These are phyloP conservation scores for Zygoascus tannicola DNA, from an alignment of 805 yeast genomes.

Conservation along the genomic window DNA sequence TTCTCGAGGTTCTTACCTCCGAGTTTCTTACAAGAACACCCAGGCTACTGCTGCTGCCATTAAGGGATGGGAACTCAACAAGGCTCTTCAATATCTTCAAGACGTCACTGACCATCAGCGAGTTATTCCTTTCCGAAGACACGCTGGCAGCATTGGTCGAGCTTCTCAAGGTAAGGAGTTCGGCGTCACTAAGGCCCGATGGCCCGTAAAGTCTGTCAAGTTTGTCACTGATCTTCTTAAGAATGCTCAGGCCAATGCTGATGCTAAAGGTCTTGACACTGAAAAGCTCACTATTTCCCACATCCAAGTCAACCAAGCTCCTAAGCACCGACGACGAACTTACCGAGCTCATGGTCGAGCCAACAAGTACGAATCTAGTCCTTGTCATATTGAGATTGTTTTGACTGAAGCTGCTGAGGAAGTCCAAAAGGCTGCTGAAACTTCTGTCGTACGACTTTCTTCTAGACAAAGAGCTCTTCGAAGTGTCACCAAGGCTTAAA, in stretches of 20 bases:
- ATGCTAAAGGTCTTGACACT: conserved; percentile 95
- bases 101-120: conserved; percentile 97
- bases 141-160: conserved; percentile 93
- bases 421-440: conserved; percentile 84
- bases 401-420: conserved; percentile 91
- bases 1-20: conserved; percentile 98
- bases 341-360: conserved; percentile 99
- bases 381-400: conserved; percentile 97
- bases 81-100: conserved; percentile 90
- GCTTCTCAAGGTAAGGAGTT: conserved; percentile 99
- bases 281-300: conserved; percentile 90
- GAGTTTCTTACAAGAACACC: conserved; percentile 99
- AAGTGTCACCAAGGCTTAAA: conserved; percentile 33
- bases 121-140: conserved; percentile 99
- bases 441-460: conserved; percentile 58
- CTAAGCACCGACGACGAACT: conserved; percentile 99
- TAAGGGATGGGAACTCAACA: conserved; percentile 95
- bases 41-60: conserved; percentile 98
- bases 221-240: conserved; percentile 87
- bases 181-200: conserved; percentile 99
- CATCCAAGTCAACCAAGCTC: conserved; percentile 99
- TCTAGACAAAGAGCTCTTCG: conserved; percentile 90
- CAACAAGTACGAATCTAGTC: conserved; percentile 97
- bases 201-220: conserved; percentile 99
- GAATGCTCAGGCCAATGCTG: conserved; percentile 99